Percentiles rank a stretch among this genome's conserved stretches.
Conservation (phyloP, 1,284 basidiomycete genomes). For the Xanthoconium separans region DNA sequence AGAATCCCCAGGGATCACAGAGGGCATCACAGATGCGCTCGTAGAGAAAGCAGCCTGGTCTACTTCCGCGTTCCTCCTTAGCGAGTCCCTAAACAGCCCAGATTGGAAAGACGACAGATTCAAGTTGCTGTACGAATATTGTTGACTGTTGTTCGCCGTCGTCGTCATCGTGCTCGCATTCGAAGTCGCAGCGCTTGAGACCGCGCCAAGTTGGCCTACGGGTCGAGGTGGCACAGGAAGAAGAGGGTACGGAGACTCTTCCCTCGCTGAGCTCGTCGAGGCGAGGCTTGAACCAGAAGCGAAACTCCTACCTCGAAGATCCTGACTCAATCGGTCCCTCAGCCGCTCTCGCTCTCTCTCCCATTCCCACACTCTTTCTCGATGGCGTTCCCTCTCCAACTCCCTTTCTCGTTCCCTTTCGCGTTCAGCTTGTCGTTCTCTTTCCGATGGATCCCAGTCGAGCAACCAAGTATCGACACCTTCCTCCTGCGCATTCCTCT, state of each 20-base stretch:
- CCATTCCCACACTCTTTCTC: conserved; percentile 23
- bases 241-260: conserved; percentile 12
- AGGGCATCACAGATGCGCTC: conserved; percentile 3
- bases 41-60: conserved; percentile 20
- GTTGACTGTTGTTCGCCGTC: conserved; percentile 14
- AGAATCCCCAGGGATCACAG: conserved; percentile 9
- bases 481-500: conserved; percentile 12
- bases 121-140: conserved; percentile 33
- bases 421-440: conserved; percentile 8
- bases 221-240: conserved; percentile 4
- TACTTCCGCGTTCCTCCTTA: conserved; percentile 33
- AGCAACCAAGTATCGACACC: conserved; percentile 15
- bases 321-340: conserved; percentile 19
- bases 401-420: conserved; percentile 14
- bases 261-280: conserved; percentile 18
- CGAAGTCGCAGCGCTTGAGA: not conserved
- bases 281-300: conserved; percentile 13
- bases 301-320: conserved; percentile 17
- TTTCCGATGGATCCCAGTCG: conserved; percentile 22
- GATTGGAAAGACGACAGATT: conserved; percentile 34
- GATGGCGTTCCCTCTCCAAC: conserved; percentile 11
- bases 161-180: conserved; percentile 5
- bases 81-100: conserved; percentile 32
- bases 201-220: conserved; percentile 8
- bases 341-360: conserved; percentile 21